phyloP scores from a whole-genome alignment of 2,329 filamentous ascomycete species.

The Fusarium drepaniforme region DNA sequence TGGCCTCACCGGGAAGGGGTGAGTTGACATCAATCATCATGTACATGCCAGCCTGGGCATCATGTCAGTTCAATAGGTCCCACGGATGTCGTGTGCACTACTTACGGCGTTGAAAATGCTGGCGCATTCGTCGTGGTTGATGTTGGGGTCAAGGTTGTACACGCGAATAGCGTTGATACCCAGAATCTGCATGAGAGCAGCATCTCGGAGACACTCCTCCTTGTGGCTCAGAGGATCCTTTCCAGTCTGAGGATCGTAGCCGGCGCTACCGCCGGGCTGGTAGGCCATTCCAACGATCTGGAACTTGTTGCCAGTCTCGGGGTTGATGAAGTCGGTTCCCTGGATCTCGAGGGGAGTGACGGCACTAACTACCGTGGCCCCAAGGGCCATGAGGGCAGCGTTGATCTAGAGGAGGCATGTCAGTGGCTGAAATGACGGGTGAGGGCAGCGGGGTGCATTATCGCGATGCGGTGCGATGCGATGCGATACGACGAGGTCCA shows the following conservation, averaged over 20 bases:
- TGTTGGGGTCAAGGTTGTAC: constrained; percentile 75
- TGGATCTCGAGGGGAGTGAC: constrained; percentile 69
- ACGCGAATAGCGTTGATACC: constrained; percentile 77
- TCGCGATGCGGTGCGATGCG: background rate
- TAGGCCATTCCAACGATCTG: constrained; percentile 77
- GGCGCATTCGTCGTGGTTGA: constrained; percentile 76
- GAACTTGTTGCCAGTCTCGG: constrained; percentile 69
- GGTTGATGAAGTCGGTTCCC: constrained; percentile 71
- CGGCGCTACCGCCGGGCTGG: constrained; percentile 75
- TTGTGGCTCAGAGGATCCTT: constrained; percentile 72
- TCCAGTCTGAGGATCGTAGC: constrained; percentile 66
- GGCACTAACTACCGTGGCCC: constrained; percentile 66
- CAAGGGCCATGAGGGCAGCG: constrained; percentile 64
- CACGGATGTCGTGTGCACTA: background rate
- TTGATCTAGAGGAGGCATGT: constrained; percentile 47
- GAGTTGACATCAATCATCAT: constrained; percentile 79
- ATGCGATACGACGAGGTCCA: background rate
- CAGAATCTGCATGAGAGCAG: constrained; percentile 73
- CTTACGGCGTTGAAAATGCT: constrained; percentile 74
- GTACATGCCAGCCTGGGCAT: constrained; percentile 70
- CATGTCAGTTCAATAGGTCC: constrained; percentile 2
- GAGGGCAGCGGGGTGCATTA: background rate
- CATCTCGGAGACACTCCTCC: constrained; percentile 72
- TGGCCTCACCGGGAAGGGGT: constrained; percentile 68
- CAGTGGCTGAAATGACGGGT: constrained; percentile 13